Base-by-base conservation (phyloP, 106 monocot genomes). In the Chionographis japonica region DNA sequence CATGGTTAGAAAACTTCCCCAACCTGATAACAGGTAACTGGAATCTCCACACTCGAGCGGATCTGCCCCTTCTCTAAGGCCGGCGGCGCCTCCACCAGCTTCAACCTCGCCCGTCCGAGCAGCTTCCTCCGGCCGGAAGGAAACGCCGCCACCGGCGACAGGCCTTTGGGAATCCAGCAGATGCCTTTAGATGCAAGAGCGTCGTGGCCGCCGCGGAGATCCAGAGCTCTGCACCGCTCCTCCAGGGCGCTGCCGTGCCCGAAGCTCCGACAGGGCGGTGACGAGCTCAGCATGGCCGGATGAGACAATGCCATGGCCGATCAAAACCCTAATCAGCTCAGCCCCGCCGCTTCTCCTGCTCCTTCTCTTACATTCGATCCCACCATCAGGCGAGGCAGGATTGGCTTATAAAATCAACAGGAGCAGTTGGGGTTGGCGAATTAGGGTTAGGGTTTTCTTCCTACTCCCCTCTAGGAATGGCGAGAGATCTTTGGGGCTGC, bases 21-120 rank as follows among this genome's bases (percentile, higher is more conserved):
- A 61, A 92, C 95, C 95, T 95, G 91, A 76, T 89, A 95, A 50
- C 91, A 95, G 66, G 86, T 89, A 67, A 89, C 80, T 8, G 95
- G 89, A 62, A 95, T 92, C 80, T 95, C 89, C 38, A 89, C 79
- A 19, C 52, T 50, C 37, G 80, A 52, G n/a, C 57, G 49, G 17
- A 58, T 64, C 83, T 77, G 70, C 61, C 76, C 85, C 18, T 49
- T 69, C 35, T 86, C 86, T 12, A 79, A 67, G 13, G 40, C 60
- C 46, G 46, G 46, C 66, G 54, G 70, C 12, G 72, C 71, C 52
- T 75, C 78, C 68, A 65, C 56, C 52, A 60, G 68, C 73, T 68
- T 78, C 75, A 79, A 12, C 68, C 42, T 77, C 66, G 76, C 84
- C 59, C 60, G 57, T 3, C 69, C 63, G 49, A 66, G 17, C 6